Conservation (phyloP, 208 protist genomes). For the Herpetomonas samuelpessoai region DNA sequence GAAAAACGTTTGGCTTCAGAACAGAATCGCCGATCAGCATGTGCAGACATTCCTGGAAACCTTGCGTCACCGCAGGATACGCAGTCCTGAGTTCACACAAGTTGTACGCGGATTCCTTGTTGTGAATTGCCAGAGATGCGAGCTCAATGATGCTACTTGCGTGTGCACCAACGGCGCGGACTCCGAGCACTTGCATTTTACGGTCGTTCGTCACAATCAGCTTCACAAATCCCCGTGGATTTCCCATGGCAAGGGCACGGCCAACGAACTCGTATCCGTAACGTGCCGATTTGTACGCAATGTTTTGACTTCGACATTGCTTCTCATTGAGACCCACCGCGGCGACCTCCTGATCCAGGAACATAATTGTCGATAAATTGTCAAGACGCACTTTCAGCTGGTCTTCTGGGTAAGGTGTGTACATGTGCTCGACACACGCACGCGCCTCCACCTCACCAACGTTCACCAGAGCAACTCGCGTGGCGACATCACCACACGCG, state of each 20-base stretch:
- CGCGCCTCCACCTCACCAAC: conserved; percentile 83
- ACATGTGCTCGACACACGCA: conserved; percentile 83
- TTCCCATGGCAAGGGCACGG: conserved; percentile 85
- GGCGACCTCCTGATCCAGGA: conserved; percentile 89
- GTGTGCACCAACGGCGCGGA: conserved; percentile 83
- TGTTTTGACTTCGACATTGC: conserved; percentile 62
- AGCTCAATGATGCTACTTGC: conserved; percentile 89
- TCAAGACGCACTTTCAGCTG: conserved; percentile 63
- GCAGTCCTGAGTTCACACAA: conserved; percentile 69
- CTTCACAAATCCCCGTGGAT: conserved; percentile 88
- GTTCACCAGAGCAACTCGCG: conserved; percentile 80
- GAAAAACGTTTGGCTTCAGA: conserved; percentile 87
- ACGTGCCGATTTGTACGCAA: conserved; percentile 84
- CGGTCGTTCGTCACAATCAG: conserved; percentile 87
- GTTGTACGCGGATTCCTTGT: conserved; percentile 71
- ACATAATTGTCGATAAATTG: conserved; percentile 93
- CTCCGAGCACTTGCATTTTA: conserved; percentile 88
- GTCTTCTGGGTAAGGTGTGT: conserved; percentile 59
- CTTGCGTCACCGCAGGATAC: conserved; percentile 84
- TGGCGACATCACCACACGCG: conserved; percentile 78
- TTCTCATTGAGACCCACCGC: conserved; percentile 88
- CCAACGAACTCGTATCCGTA: conserved; percentile 89
- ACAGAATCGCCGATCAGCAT: conserved; percentile 86
- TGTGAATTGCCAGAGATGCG: conserved; percentile 87
- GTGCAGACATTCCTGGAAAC: conserved; percentile 89